Base-by-base conservation (phyloP, 352 stramenopile species). In the Globisporangium canariense region DNA sequence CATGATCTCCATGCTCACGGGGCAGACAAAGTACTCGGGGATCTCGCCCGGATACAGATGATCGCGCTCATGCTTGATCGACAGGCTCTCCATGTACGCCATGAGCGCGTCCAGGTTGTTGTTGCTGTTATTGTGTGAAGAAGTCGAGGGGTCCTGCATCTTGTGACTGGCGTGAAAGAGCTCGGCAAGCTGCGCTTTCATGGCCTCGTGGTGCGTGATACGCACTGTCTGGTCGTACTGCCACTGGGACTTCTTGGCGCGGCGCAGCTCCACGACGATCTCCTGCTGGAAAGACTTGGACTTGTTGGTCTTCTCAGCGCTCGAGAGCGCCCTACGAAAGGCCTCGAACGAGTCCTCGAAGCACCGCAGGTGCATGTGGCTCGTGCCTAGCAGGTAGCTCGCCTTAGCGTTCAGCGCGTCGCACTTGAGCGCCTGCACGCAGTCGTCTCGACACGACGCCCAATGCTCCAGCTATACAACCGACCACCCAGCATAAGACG, bases 1-100 rank as follows among this genome's bases (percentile, higher is more conserved):
- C 83, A 94, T 93, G 67, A 94, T 74, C 69, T 92, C 86, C 83
- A 94, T 91, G 65, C 80, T 91, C 54, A 94, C 85, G 11, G 86
- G 83, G 47, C 86, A 94, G 30, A 90, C 59, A 50, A 91, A 91
- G 50, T 91, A 91, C 62, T 94, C 83, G 20, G 86, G 86, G 3
- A 92, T 69, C 30, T 83, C 65, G n/a, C 79, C 69, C 36, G 74
- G 76, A 51, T 78, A 75, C 66, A 90, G 76, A 28, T 75, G 76
- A 22, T 75, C 65, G 30, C 65, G 68, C 67, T 89, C 83, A 49
- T 76, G 76, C 30, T 66, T 65, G 34, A 66, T 43, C n/a, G 73
- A 63, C 70, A 90, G 71, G 53, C 85, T 67, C 56, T 90, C 79
- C 56, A 88, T 71, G 47, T 90, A 91, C 9, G 71, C 77, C 74